These are phyloP conservation scores for Auriculariales sp. DNA, from an alignment of 768 basidiomycete species.

Conservation along the genomic window DNA sequence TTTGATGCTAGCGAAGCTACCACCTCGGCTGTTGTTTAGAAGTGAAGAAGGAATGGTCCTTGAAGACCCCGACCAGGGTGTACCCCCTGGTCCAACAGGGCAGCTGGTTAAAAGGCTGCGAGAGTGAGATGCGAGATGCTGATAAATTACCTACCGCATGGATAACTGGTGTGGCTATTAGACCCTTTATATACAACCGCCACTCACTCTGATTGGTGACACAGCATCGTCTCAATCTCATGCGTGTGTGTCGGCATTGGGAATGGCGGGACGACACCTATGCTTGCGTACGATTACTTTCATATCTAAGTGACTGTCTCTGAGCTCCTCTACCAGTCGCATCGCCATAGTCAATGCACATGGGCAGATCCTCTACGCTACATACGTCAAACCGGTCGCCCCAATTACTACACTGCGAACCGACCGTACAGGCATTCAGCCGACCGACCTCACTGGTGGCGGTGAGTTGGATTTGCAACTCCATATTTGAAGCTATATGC, in stretches of 20 bases:
- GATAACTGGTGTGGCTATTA: not conserved
- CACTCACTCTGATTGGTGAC: too few species aligned
- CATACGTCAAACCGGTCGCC: constrained; percentile 39
- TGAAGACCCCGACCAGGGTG: too few species aligned
- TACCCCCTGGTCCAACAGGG: too few species aligned
- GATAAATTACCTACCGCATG: not conserved
- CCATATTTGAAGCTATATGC: not conserved
- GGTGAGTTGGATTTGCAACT: constrained; percentile 16
- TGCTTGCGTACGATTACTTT: not conserved
- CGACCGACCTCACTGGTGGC: constrained; percentile 22
- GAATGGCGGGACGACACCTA: not conserved
- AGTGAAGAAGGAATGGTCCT: too few species aligned
- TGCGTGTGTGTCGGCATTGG: not conserved
- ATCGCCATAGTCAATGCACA: constrained; percentile 36
- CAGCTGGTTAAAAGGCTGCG: not conserved
- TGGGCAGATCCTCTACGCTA: constrained; percentile 30
- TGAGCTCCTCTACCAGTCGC: constrained; percentile 20
- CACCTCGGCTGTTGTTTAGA: too few species aligned
- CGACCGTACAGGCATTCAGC: constrained; percentile 37
- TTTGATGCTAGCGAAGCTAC: too few species aligned
- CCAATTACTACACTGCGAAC: constrained; percentile 64
- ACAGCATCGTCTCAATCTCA: not conserved
- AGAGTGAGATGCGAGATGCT: not conserved
- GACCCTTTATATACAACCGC: too few species aligned
- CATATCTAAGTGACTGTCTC: not conserved